Evolutionary conservation across 2,329 filamentous ascomycete genomes (phyloP), one percentile per base, ranked within the genome.

Genomic region (Myriosclerotinia curreyana): DNA sequence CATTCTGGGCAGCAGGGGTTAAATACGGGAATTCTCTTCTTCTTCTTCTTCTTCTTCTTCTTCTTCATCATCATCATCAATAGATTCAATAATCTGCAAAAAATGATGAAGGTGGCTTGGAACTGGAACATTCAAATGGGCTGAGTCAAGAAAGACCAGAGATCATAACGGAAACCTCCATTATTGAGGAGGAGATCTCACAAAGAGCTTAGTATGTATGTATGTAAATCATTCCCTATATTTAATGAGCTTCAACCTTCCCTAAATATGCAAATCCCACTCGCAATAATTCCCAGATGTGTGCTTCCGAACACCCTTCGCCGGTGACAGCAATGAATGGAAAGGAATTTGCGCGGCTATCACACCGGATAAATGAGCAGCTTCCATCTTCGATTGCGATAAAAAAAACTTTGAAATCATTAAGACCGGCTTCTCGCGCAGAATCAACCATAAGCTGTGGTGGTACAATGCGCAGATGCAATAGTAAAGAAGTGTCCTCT

Each of bases 401-500:
- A 9, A 72, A 73, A 20, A 17, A 70, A 20, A 17, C 71, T 64
- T 71, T 68, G 44, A 71, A 69, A 0, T 70, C 72, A 31, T 65
- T 64, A 0, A 64, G 65, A 6, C 55, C 70, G 8, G 71, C 70
- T 5, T 60, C 63, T 8, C 62, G 42, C 5, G 87, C 88, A 58
- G 90, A 84, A 65, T 86, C 77, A 58, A 82, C 83, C 88, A 92
- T 92, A 69, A 82, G 83, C 52, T 82, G 77, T 3, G 89, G 88
- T 2, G 89, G 89, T 92, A 44, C 89, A 82, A 76, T 93, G 90
- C 0, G 91, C 91, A 2, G 89, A 93, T 0, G 92, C 73, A 95
- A 31, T 93, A 71, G 85, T 86, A n/a, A 86, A 81, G 7, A 87
- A 84, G 77, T 31, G 6, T 31, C 28, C 28, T 31, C 28, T 5